These are phyloP conservation scores for Auricularia sp. DNA, from an alignment of 768 basidiomycete species.

Conservation along the genomic window DNA sequence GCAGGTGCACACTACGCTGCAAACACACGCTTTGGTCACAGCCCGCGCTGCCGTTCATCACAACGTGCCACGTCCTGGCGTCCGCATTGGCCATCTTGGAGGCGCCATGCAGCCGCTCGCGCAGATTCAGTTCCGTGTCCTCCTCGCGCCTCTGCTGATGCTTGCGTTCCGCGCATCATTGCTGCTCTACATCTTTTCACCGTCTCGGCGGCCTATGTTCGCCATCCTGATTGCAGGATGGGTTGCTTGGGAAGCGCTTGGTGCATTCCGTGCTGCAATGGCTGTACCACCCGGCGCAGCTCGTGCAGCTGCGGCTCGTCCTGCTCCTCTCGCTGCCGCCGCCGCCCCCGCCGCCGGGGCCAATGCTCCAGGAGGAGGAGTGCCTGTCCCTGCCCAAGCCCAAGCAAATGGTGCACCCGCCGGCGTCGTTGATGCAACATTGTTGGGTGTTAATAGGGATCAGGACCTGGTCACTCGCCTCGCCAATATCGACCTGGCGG, in stretches of 20 bases:
- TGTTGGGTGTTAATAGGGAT: slow-evolving; percentile 13
- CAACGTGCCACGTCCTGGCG: slow-evolving; percentile 9
- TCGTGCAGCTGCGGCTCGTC: not conserved
- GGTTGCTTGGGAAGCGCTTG: slow-evolving; percentile 71
- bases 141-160: slow-evolving; percentile 57
- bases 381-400: slow-evolving; percentile 9
- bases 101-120: slow-evolving; percentile 2
- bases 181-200: slow-evolving; percentile 68
- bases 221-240: slow-evolving; percentile 55
- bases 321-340: slow-evolving; percentile 6
- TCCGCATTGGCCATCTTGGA: slow-evolving; percentile 24
- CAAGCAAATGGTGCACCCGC: not conserved
- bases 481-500: slow-evolving; percentile 45
- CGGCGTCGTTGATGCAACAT: slow-evolving; percentile 1
- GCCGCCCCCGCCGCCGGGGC: slow-evolving; percentile 2
- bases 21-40: not conserved
- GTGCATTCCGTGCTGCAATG: slow-evolving; percentile 43
- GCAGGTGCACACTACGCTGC: slow-evolving; percentile 2
- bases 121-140: slow-evolving; percentile 51
- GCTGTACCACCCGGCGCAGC: slow-evolving; percentile 14
- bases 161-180: slow-evolving; percentile 57
- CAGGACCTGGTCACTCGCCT: slow-evolving; percentile 37
- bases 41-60: slow-evolving; percentile 20
- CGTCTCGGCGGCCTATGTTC: slow-evolving; percentile 60
- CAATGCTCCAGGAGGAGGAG: slow-evolving; percentile 4